These are phyloP conservation scores for Boletus tomentosulus DNA, from an alignment of 768 basidiomycete genomes.

Conservation along the genomic window DNA sequence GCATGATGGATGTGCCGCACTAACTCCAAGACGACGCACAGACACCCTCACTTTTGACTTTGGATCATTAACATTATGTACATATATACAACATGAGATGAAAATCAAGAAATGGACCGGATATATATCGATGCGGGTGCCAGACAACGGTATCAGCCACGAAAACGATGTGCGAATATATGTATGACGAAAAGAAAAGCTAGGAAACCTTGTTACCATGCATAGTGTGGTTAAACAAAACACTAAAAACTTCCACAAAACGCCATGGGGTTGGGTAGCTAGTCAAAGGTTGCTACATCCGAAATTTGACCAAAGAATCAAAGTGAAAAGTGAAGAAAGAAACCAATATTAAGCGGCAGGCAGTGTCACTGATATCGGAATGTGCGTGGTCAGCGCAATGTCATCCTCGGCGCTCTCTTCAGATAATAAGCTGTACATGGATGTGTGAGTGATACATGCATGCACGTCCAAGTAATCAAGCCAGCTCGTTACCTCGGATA, in stretches of 20 bases:
- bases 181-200: background rate
- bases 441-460: background rate
- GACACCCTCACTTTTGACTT: background rate
- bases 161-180: background rate
- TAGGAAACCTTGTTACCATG: background rate
- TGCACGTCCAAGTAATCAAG: background rate
- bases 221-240: background rate
- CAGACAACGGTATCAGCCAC: too few relatives aligned
- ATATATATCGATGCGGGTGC: background rate
- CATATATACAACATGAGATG: background rate
- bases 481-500: background rate
- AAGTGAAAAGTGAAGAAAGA: background rate
- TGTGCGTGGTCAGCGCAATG: slow-evolving; percentile 3
- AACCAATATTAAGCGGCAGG: background rate
- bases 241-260: too few relatives aligned
- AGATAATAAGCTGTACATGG: background rate
- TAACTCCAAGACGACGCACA: background rate
- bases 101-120: background rate
- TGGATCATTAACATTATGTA: background rate
- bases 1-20: background rate
- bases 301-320: too few relatives aligned
- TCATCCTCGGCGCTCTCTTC: background rate
- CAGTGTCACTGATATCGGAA: background rate
- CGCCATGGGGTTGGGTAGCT: too few relatives aligned
- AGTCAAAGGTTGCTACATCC: too few relatives aligned